Percentiles rank a stretch among this genome's conserved stretches.
Evolutionary conservation across 306 rosid species (phyloP).

Genomic region (Rosa multiflora): DNA sequence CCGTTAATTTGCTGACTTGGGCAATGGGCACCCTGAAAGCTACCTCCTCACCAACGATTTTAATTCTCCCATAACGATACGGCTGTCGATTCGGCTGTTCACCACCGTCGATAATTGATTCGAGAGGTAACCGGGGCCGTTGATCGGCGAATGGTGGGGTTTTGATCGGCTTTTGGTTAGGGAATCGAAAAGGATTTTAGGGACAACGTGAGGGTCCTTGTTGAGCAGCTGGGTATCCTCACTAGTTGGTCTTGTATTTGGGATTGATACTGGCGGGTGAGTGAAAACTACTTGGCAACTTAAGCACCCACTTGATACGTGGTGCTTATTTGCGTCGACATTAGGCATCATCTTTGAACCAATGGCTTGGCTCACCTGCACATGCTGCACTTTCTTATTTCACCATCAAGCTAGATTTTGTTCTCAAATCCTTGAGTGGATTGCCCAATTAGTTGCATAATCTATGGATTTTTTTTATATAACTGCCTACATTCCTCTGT

Average conservation of each 20-base stretch:
- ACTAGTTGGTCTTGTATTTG: conserved; percentile 37
- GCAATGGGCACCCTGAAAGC: conserved; percentile 8
- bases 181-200: too few relatives aligned
- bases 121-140: background rate
- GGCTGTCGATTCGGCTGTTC: conserved; percentile 21
- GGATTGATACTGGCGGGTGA: conserved; percentile 22
- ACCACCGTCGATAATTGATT: conserved; percentile 18
- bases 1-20: conserved; percentile 22
- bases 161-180: conserved; percentile 9
- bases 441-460: conserved; percentile 23
- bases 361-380: conserved; percentile 33
- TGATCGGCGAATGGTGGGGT: conserved; percentile 4
- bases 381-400: conserved; percentile 38
- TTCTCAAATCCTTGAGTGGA: background rate
- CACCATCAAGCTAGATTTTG: conserved; percentile 36
- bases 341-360: conserved; percentile 39
- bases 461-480: conserved; percentile 16
- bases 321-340: conserved; percentile 25
- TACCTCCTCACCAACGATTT: conserved; percentile 24
- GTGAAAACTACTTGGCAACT: conserved; percentile 60
- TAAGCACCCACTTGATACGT: conserved; percentile 26
- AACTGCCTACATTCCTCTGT: background rate
- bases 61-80: conserved; percentile 24
- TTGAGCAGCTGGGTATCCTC: conserved; percentile 47
- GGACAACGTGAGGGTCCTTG: conserved; percentile 53